Percentiles rank a stretch among this genome's conserved stretches.
Evolutionary conservation across 345 rosid genomes (phyloP).

Genomic region (Limnanthes douglasii): DNA sequence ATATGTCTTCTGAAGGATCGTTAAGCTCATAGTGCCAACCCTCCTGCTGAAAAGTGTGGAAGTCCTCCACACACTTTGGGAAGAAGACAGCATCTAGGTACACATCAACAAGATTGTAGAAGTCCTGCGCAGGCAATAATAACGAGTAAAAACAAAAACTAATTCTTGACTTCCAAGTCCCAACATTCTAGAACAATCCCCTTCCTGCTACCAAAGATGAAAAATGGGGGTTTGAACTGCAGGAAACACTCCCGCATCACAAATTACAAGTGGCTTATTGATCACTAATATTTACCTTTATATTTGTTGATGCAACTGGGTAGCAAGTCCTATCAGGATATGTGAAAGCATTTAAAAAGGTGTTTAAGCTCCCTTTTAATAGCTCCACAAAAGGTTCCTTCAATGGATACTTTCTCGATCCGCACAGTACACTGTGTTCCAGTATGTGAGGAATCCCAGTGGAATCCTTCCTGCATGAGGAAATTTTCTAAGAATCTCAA

Average conservation of each 20-base stretch:
- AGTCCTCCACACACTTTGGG: slow-evolving; percentile 86
- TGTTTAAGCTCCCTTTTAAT: slow-evolving; percentile 84
- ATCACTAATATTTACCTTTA: slow-evolving; percentile 36
- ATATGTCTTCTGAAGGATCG: slow-evolving; percentile 70
- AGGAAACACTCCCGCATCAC: too few species aligned
- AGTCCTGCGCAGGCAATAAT: slow-evolving; percentile 43
- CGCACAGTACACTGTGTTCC: slow-evolving; percentile 95
- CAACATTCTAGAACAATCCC: background rate
- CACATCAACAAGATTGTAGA: slow-evolving; percentile 91
- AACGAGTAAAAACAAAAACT: background rate
- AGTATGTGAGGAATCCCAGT: slow-evolving; percentile 96
- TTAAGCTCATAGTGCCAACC: slow-evolving; percentile 98
- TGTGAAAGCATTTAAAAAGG: slow-evolving; percentile 90
- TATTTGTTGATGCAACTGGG: slow-evolving; percentile 94
- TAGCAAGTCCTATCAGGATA: slow-evolving; percentile 98
- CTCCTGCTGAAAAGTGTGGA: slow-evolving; percentile 91
- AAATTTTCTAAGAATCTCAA: slow-evolving; percentile 1
- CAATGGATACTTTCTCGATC: slow-evolving; percentile 89
- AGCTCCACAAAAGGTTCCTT: slow-evolving; percentile 98
- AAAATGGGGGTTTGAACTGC: slow-evolving; percentile 3
- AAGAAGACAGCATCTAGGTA: slow-evolving; percentile 97
- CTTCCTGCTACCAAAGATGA: background rate
- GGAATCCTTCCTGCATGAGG: slow-evolving; percentile 68
- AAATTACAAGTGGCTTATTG: too few species aligned
- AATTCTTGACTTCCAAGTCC: background rate